Evolutionary conservation across 1,284 basidiomycete genomes (phyloP), one percentile per base, ranked within the genome.

Genomic region (Rhodotorula sp.): DNA sequence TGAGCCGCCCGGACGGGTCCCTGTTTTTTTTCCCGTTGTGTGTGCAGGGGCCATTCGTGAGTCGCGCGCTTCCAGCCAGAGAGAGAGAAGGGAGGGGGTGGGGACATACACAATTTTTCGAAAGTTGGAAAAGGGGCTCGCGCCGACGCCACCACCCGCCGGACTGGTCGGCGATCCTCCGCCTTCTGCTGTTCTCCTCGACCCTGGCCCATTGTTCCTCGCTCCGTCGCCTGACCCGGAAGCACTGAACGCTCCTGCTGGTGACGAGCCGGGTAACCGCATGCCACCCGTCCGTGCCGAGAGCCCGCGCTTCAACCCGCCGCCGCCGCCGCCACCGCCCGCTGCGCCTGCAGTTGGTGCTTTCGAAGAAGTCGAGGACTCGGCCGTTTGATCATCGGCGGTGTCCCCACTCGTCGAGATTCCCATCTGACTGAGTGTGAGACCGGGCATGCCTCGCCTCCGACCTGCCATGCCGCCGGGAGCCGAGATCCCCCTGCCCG

Each of bases 1-100:
- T 94, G 78, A 99, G 88, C 2, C 89, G 88, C 26, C 95, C 95
- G 1, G 91, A 93, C 0, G 95, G 93, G 83, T 99, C 95, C 71
- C 69, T 73, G 58, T 46, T 42, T 45, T 6, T 44, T n/a, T n/a
- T n/a, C n/a, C n/a, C n/a, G n/a, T n/a, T n/a, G n/a, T n/a, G n/a
- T 44, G 29, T 44, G 67, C 5, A 58, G 49, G 57, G n/a, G 62
- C 48, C 5, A 45, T 30, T 7, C 44, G 37, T 24, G 3, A 24
- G 17, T 49, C n/a, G 42, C n/a, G 46, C 7, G 20, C 30, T 3
- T 6, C 4, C 20, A 0, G 20, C 18, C 33, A 17, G 8, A 0
- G 8, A 12, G 15, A 18, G 30, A 51, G 45, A 2, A 22, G 29
- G 30, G 1, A 2, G 20, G 29, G 12, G 29, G 10, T 12, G 18